Evolutionary conservation across 2,329 filamentous ascomycete genomes (phyloP).

Genomic region (Claviceps humidiphila): DNA sequence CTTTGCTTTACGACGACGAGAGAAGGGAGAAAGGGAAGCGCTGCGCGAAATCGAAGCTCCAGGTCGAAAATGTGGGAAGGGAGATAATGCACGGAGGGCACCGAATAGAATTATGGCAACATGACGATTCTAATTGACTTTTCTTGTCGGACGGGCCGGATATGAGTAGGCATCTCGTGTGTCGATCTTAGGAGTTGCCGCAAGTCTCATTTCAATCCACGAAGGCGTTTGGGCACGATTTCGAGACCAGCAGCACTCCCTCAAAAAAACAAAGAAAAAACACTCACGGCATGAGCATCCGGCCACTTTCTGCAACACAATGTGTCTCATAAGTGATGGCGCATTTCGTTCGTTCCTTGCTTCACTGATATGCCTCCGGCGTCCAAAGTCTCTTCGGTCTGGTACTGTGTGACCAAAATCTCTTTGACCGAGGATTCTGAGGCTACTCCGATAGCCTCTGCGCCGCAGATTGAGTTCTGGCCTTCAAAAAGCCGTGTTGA

Average conservation of each 20-base stretch:
- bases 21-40: conserved; percentile 3
- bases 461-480: conserved; percentile 44
- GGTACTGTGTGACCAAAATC: conserved; percentile 12
- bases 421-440: conserved; percentile 38
- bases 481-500: conserved; percentile 49
- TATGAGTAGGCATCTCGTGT: conserved; percentile 13
- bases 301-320: conserved; percentile 7
- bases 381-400: conserved; percentile 42
- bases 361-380: conserved; percentile 25
- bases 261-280: conserved; percentile 2
- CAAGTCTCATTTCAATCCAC: conserved; percentile 29
- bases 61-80: neutral
- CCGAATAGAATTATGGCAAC: conserved; percentile 1
- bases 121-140: conserved; percentile 7
- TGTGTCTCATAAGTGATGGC: neutral
- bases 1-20: conserved; percentile 6
- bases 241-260: conserved; percentile 22
- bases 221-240: conserved; percentile 33
- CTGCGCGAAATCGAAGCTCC: conserved; percentile 6
- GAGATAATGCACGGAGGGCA: neutral
- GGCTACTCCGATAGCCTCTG: conserved; percentile 42
- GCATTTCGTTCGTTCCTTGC: conserved; percentile 1
- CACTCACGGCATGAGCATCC: neutral
- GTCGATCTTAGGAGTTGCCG: conserved; percentile 29
- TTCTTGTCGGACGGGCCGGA: conserved; percentile 15